Evolutionary conservation across 2,329 filamentous ascomycete genomes (phyloP).

Genomic region (Coleophoma crateriformis): DNA sequence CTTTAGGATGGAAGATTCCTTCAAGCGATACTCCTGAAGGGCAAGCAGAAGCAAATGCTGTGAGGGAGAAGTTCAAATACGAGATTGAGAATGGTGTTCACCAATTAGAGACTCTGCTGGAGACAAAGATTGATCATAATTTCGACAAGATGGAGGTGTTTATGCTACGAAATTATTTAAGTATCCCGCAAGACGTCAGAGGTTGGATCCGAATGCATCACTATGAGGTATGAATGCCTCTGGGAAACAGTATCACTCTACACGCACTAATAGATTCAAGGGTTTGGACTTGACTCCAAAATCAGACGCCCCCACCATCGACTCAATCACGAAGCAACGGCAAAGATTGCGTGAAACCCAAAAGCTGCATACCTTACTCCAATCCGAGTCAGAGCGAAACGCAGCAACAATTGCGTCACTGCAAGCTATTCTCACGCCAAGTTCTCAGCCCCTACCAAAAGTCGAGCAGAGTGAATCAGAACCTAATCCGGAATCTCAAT

Average conservation of each 20-base stretch:
- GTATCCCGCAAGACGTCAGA: constrained; percentile 64
- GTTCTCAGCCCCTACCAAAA: constrained; percentile 39
- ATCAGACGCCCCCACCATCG: constrained; percentile 48
- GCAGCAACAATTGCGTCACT: constrained; percentile 64
- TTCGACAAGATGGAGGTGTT: constrained; percentile 89
- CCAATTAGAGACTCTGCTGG: constrained; percentile 76
- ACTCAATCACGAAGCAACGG: constrained; percentile 66
- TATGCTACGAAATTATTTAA: constrained; percentile 78
- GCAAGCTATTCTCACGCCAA: constrained; percentile 47
- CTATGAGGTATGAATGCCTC: constrained; percentile 58
- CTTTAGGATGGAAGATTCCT: constrained; percentile 70
- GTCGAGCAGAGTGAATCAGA: constrained; percentile 43
- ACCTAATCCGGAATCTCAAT: constrained; percentile 10
- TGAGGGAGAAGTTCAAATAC: constrained; percentile 45
- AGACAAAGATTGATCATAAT: constrained; percentile 75
- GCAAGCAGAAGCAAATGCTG: constrained; percentile 30
- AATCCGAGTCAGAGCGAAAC: constrained; percentile 67
- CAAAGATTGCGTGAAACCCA: constrained; percentile 73
- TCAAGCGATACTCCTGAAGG: constrained; percentile 37
- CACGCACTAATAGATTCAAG: constrained; percentile 1
- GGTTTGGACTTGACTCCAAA: constrained; percentile 23
- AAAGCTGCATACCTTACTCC: constrained; percentile 64
- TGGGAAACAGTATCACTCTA: no score
- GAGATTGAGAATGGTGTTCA: constrained; percentile 89
- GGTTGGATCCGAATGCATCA: constrained; percentile 78